These are phyloP conservation scores for Bacidia rubella DNA, from an alignment of 495 filamentous ascomycete species.

Conservation along the genomic window DNA sequence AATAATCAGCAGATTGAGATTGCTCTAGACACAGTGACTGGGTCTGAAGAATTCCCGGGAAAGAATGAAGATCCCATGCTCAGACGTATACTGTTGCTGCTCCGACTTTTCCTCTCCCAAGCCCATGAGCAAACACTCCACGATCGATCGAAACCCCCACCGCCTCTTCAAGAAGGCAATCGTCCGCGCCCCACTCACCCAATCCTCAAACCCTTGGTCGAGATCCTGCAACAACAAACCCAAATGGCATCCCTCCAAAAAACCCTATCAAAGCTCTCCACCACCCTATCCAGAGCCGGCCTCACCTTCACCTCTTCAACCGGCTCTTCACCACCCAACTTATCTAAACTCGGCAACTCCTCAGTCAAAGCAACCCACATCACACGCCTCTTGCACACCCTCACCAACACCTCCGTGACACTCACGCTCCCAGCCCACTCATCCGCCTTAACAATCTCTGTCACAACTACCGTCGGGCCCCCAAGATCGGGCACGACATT, in stretches of 20 bases:
- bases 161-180: conserved; percentile 39
- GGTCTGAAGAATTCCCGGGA: conserved; percentile 12
- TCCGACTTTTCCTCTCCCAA: conserved; percentile 58
- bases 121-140: conserved; percentile 55
- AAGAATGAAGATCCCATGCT: conserved; percentile 12
- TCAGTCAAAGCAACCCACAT: not conserved
- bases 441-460: not conserved
- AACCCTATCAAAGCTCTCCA: conserved; percentile 26
- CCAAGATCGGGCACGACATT: not conserved
- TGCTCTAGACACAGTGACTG: conserved; percentile 45
- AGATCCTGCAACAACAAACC: conserved; percentile 47
- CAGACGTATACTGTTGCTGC: conserved; percentile 36
- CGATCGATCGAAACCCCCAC: conserved; percentile 46
- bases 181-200: conserved; percentile 38
- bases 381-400: conserved; percentile 6
- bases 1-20: conserved; percentile 43
- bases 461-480: not conserved
- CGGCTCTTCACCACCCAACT: no score
- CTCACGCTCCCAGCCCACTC: not conserved
- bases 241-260: conserved; percentile 26
- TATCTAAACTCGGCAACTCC: no score
- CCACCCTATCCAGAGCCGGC: conserved; percentile 29
- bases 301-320: conserved; percentile 23
- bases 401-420: not conserved
- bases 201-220: conserved; percentile 52